Conservation (phyloP, 257 asterid genomes). For the Eustoma russellianum region DNA sequence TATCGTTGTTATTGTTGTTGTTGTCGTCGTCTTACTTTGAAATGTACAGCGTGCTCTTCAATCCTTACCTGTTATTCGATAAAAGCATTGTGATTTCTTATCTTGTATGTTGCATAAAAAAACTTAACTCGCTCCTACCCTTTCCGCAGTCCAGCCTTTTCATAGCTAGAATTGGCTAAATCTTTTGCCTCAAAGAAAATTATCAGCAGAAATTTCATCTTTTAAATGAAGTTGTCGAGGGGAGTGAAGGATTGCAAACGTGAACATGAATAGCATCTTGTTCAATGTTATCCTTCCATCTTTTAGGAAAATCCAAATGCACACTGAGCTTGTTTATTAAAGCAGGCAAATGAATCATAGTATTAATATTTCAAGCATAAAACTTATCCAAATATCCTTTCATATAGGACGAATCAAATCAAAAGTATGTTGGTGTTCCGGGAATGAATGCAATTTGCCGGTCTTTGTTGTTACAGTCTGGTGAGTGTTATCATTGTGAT, state of each 20-base stretch:
- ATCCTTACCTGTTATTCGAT: neutral
- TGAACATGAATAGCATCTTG: neutral
- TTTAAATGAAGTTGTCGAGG: too few species aligned
- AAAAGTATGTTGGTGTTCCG: conserved; percentile 77
- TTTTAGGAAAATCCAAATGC: neutral
- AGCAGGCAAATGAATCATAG: neutral
- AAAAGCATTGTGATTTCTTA: neutral
- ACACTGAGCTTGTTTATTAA: neutral
- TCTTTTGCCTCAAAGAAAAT: too few species aligned
- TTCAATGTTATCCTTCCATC: neutral
- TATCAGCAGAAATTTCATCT: too few species aligned
- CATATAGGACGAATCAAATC: conserved; percentile 49
- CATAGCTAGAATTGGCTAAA: neutral
- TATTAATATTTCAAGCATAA: neutral
- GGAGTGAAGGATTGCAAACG: too few species aligned
- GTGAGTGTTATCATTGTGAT: conserved; percentile 22
- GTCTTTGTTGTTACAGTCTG: conserved; percentile 68
- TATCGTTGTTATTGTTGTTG: too few species aligned
- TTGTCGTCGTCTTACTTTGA: too few species aligned
- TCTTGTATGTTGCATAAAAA: too few species aligned
- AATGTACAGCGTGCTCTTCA: too few species aligned
- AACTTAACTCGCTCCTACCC: too few species aligned
- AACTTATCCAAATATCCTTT: conserved; percentile 7
- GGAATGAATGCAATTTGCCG: conserved; percentile 88
- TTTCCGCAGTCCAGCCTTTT: too few species aligned